Base-by-base conservation (phyloP, 2,329 filamentous ascomycete genomes). In the Metarhizium sp. region DNA sequence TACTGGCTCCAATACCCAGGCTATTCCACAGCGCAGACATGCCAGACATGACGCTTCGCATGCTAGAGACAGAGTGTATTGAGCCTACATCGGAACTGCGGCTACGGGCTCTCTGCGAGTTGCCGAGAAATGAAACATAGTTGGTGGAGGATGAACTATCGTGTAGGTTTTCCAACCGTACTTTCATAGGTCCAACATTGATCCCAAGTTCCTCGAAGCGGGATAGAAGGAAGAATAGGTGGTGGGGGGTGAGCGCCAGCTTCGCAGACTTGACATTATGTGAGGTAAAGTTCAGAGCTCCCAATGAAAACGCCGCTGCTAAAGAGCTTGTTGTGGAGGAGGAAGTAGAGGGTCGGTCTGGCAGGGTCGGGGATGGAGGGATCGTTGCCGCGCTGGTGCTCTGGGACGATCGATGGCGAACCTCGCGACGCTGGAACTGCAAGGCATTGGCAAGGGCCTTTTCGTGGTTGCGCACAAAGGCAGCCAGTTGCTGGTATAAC, bases 391-490 rank as follows among this genome's bases (percentile, higher is more conserved):
- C 78, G 57, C 81, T 82, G 52, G 84, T 78, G 66, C 81, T 86
- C 64, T 85, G 82, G 13, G 86, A 85, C 55, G 82, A 73, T 62
- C 80, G 82, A 83, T 92, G 84, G 64, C 86, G 87, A 59, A 82
- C 76, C 65, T 89, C 86, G 64, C 89, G 84, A 70, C 87, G 86
- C 55, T 71, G 70, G 64, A 95, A 80, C 71, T 96, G 92, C 59
- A 96, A 78, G 64, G 92, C 92, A 76, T 97, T 97, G 68, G 94
- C 94, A 60, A 99, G 82, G 42, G 92, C 92, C 75, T 95, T 95
- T 74, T 99, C 94, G 77, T 99, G 91, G 55, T 91, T 96, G 60
- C 92, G 90, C 73, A 99, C 91, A 74, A 96, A 97, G 74, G 87
- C 87, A 69, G 92, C 92, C 70, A 99, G 81, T 80, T 95, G 94